Evolutionary conservation across 2,329 filamentous ascomycete genomes (phyloP).

Genomic region (Sodiomyces alkalinus): DNA sequence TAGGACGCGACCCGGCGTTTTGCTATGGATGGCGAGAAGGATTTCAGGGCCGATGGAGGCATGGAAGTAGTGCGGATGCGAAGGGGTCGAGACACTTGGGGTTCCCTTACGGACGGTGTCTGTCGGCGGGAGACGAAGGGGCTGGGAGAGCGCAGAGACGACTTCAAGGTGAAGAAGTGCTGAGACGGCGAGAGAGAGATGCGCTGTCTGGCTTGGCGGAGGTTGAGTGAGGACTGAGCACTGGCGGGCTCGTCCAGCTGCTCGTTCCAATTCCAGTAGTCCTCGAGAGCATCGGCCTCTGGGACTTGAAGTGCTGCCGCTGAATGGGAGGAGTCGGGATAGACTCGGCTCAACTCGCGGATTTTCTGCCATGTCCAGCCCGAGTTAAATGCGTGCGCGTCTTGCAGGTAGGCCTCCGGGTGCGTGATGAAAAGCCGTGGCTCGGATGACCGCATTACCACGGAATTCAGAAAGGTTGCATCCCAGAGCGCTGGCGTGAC

Average conservation of each 20-base stretch:
- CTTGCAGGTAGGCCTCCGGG: constrained; percentile 58
- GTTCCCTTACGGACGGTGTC: constrained; percentile 22
- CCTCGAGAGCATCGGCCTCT: constrained; percentile 46
- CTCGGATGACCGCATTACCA: constrained; percentile 56
- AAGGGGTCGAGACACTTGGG: constrained; percentile 27
- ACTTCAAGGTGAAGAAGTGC: constrained; percentile 20
- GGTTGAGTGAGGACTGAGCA: constrained; percentile 24
- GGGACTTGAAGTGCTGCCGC: constrained; percentile 28
- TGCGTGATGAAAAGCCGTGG: constrained; percentile 64
- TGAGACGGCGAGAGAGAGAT: constrained; percentile 27
- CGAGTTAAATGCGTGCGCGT: constrained; percentile 32
- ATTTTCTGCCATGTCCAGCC: constrained; percentile 60
- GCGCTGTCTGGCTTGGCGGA: constrained; percentile 23
- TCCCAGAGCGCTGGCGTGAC: constrained; percentile 58
- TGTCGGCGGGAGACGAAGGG: constrained; percentile 21
- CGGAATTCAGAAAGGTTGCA: constrained; percentile 51
- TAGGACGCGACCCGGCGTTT: constrained; percentile 32
- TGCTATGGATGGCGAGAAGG: constrained; percentile 22
- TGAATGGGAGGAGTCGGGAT: constrained; percentile 24
- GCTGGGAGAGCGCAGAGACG: constrained; percentile 19
- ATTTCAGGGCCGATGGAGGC: constrained; percentile 23
- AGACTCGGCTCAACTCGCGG: constrained; percentile 43
- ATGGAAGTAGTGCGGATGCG: constrained; percentile 38
- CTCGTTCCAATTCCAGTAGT: constrained; percentile 54
- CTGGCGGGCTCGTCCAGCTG: constrained; percentile 43